Evolutionary conservation across 108 stramenopile genomes (phyloP), one percentile per base, ranked within the genome.

Genomic region (Discostella stelligeroides): DNA sequence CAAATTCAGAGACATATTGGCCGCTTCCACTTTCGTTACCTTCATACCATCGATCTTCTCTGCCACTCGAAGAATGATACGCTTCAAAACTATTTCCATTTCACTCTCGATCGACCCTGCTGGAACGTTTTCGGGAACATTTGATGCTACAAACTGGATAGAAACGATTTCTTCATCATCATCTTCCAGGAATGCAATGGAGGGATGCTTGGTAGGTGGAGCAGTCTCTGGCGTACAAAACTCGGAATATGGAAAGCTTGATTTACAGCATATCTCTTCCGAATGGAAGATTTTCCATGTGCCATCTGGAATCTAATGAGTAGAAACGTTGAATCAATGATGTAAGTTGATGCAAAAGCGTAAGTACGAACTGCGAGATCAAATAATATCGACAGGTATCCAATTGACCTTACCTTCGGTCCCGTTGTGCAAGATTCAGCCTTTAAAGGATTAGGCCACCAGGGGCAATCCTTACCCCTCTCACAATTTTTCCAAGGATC

Each of bases 131-230:
- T 29, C 23, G n/a, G 63, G 47, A 24, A 63, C 48, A 14, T 24
- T 28, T 1, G 25, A 9, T 28, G 25, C 13, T n/a, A 21, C n/a
- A 30, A 63, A 63, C 28, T 30, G 24, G 15, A 63, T 48, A 8
- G 46, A 10, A 28, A 63, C 46, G 15, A 47, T 30, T 34, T 63
- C 63, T 7, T 11, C 0, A 27, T 29, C 34, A 34, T 34, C 29
- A 45, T 45, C 25, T 14, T 47, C 45, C 7, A 13, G 41, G 24
- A 20, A 12, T 47, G 18, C 47, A 3, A 63, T 49, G 43, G 63
- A 27, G 46, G 63, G 63, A 63, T 63, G 18, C 12, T 45, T 45
- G 46, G 63, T 63, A 17, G 63, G 63, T 1, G 63, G 30, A 7
- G 5, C 24, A n/a, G 3, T 42, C 13, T 48, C 63, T 63, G 18